Evolutionary conservation across 306 rosid genomes (phyloP), one percentile per base, ranked within the genome.

Genomic region (Notholithocarpus densiflorus): DNA sequence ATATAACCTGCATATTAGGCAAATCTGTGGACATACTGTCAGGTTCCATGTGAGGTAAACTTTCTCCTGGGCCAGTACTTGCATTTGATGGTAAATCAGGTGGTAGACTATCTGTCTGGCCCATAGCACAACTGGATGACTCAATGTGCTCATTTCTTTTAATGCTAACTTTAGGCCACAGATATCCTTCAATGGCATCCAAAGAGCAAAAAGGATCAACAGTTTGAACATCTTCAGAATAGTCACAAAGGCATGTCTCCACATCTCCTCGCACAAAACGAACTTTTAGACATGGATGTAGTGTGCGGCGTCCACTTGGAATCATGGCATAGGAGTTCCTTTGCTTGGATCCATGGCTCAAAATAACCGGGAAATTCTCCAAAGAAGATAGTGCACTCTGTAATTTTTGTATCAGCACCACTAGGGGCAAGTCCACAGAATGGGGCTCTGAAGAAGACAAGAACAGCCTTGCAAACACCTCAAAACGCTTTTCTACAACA

Each of bases 141-240:
- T 62, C 80, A 3, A 13, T 68, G 24, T 68, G 54, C 75, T 79
- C 73, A 60, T 86, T 80, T 61, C 62, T 62, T 76, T 83, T 80
- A 53, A 65, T 37, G 69, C 83, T 82, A 79, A 93, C 89, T 88
- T 87, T 95, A 73, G 93, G 90, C 97, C 96, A 83, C 54, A 96
- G 77, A 86, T 84, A 92, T 82, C 85, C 81, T 88, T 87, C 97
- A 84, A 96, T 83, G 79, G 88, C 82, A 82, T 83, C 84, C 88
- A 96, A 79, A 69, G 96, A 87, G 80, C 93, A 87, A 72, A 93
- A 88, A 5, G 99, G 97, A 72, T 96, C 98, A 71, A 86, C 97
- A 45, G 89, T 79, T 57, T 82, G 85, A 85, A 88, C 82, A 83
- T 92, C 91, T 79, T 84, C 94, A 48, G 79, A 14, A 69, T 72